A percentile compares a stretch with the other conserved stretches of the same genome.
phyloP scores from a whole-genome alignment of 352 stramenopile genomes.

The Phytophthora constricta region DNA sequence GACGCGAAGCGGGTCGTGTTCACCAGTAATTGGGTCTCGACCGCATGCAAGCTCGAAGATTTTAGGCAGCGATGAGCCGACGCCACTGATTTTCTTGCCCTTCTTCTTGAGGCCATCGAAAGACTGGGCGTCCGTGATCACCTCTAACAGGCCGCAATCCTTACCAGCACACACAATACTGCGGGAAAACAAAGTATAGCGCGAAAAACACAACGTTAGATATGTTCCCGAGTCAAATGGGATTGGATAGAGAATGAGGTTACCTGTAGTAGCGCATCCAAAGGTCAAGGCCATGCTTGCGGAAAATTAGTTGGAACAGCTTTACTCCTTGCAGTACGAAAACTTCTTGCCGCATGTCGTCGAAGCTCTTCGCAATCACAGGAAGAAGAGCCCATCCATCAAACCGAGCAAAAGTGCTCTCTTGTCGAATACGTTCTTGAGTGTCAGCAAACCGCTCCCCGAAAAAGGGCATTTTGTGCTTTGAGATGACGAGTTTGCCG shows the following conservation, averaged over 20 bases:
- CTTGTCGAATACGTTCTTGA: slow-evolving; percentile 77
- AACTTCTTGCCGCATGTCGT: slow-evolving; percentile 97
- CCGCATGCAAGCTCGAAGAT: slow-evolving; percentile 65
- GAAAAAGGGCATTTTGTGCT: slow-evolving; percentile 49
- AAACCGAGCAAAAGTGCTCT: slow-evolving; percentile 69
- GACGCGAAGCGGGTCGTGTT: slow-evolving; percentile 49
- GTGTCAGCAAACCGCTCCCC: slow-evolving; percentile 92
- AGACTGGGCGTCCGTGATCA: slow-evolving; percentile 95
- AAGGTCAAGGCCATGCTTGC: slow-evolving; percentile 87
- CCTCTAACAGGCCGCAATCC: slow-evolving; percentile 94
- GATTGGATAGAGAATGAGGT: background rate
- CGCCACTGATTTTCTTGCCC: slow-evolving; percentile 33
- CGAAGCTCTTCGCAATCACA: slow-evolving; percentile 98
- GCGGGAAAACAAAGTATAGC: background rate
- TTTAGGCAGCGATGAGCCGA: slow-evolving; percentile 42
- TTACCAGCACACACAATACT: slow-evolving; percentile 93
- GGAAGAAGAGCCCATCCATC: slow-evolving; percentile 88
- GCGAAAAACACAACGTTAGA: background rate
- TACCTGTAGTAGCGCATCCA: slow-evolving; percentile 93
- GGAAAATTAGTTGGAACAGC: slow-evolving; percentile 94
- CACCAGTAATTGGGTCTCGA: slow-evolving; percentile 45
- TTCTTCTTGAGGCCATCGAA: slow-evolving; percentile 97
- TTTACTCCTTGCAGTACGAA: slow-evolving; percentile 96
- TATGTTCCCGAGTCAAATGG: background rate
- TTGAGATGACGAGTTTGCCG: slow-evolving; percentile 17